Conservation (phyloP, 805 yeast species). For the Spathaspora hagerdaliae region DNA sequence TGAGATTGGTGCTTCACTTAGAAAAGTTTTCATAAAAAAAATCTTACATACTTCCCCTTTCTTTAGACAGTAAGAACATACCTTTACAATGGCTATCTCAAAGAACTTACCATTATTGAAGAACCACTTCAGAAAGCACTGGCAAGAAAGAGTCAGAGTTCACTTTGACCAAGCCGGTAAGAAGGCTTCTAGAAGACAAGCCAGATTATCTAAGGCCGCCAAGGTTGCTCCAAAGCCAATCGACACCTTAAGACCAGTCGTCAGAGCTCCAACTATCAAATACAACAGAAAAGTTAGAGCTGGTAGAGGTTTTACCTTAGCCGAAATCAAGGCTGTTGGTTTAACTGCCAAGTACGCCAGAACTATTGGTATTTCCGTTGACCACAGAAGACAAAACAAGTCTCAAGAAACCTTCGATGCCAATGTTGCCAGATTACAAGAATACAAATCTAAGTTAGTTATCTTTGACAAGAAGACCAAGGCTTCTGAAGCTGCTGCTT, state of each 20-base stretch:
- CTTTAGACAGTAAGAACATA: slow-evolving; percentile 3
- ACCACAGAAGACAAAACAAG: slow-evolving; percentile 99
- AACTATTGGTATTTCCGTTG: slow-evolving; percentile 98
- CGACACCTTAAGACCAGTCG: slow-evolving; percentile 94
- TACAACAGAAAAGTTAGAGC: slow-evolving; percentile 99
- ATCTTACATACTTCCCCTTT: background rate
- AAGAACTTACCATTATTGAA: slow-evolving; percentile 98
- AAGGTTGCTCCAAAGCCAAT: slow-evolving; percentile 96
- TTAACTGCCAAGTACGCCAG: slow-evolving; percentile 89
- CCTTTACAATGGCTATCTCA: slow-evolving; percentile 72
- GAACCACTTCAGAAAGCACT: slow-evolving; percentile 99
- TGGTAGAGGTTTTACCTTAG: slow-evolving; percentile 98
- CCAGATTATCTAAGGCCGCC: slow-evolving; percentile 93
- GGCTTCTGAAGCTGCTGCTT: slow-evolving; percentile 60
- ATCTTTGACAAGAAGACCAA: slow-evolving; percentile 87
- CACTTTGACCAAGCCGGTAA: slow-evolving; percentile 99
- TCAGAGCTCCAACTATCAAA: slow-evolving; percentile 97
- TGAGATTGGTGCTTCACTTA: background rate
- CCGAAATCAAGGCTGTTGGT: slow-evolving; percentile 98
- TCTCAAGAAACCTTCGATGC: slow-evolving; percentile 90
- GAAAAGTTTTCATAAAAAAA: slow-evolving; percentile 1
- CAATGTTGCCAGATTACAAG: slow-evolving; percentile 95
- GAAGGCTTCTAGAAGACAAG: slow-evolving; percentile 93
- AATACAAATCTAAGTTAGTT: slow-evolving; percentile 92
- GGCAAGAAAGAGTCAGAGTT: slow-evolving; percentile 99